Conservation (phyloP, 1,139 yeast genomes). For the Kodamaea suecica region DNA sequence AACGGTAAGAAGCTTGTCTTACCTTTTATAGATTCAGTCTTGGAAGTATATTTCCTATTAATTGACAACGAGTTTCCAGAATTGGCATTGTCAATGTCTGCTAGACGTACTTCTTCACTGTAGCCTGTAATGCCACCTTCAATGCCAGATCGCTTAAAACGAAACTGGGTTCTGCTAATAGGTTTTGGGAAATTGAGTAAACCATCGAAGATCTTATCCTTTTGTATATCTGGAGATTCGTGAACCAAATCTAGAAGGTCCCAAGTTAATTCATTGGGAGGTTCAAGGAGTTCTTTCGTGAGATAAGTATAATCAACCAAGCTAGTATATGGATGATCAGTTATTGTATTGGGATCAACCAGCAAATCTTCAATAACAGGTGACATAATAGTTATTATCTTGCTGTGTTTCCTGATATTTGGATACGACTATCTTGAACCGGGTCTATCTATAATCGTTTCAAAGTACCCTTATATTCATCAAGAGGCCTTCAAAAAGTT, state of each 20-base stretch:
- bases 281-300: conserved; percentile 34
- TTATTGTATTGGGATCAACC: conserved; percentile 3
- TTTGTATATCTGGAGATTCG: conserved; percentile 36
- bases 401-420: too few species aligned
- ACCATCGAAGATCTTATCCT: conserved; percentile 33
- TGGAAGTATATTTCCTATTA: conserved; percentile 63
- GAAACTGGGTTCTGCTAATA: conserved; percentile 52
- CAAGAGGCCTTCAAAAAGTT: too few species aligned
- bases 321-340: conserved; percentile 1
- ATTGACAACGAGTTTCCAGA: conserved; percentile 72
- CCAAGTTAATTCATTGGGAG: conserved; percentile 55
- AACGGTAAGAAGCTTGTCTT: conserved; percentile 79
- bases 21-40: conserved; percentile 64
- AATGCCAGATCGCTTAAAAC: conserved; percentile 72
- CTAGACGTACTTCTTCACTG: conserved; percentile 55
- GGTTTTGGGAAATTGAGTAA: conserved; percentile 52
- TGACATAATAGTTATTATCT: too few species aligned
- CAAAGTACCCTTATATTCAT: too few species aligned
- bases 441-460: too few species aligned
- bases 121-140: conserved; percentile 64
- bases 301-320: conserved; percentile 4
- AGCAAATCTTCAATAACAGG: neutral
- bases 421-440: too few species aligned
- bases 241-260: conserved; percentile 55
- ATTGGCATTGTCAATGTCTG: conserved; percentile 51